Evolutionary conservation across 2,329 filamentous ascomycete genomes (phyloP), one percentile per base, ranked within the genome.

Genomic region (Bipolaris bicolor): DNA sequence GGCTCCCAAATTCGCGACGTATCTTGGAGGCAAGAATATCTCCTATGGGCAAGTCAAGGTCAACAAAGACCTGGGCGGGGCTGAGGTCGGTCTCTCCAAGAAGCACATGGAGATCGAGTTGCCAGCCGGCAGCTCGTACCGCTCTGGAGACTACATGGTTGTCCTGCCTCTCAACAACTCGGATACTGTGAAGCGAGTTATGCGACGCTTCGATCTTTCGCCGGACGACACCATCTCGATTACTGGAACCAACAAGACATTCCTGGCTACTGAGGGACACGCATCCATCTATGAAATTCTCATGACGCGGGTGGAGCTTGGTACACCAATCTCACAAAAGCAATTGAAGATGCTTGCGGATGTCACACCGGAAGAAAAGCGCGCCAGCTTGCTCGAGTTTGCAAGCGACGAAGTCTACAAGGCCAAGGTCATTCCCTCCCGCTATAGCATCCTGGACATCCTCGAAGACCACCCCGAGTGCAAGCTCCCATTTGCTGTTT

Each of bases 61-160:
- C 63, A 65, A 39, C 69, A 72, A 45, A 59, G 69, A 41, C 57
- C 13, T 57, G 31, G 43, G 54, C 3, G 49, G 54, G 22, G 49
- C 43, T 16, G 54, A 53, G 16, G 54, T 57, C 11, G 54, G 54
- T 1, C 54, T 57, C 11, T 6, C 49, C 16, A 57, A 57, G 37
- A 57, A 49, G 37, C 54, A 57, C 44, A 57, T 57, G 54, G 54
- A 71, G 40, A 64, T 72, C 29, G 54, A 67, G 43, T 63, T 71
- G 22, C 77, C 78, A 2, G 56, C 66, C 5, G 73, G 69, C 0
- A 71, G 84, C 77, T 81, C 80, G 0, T 93, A 92, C 74, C 80
- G 82, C 44, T 83, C 87, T 1, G 90, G 90, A 11, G 90, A 93
- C 70, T 92, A 93, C 70, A 81, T 93, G 1, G 88, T 88, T 0